Conservation (phyloP, 2,329 filamentous ascomycete genomes). For the Helotiales sp. region DNA sequence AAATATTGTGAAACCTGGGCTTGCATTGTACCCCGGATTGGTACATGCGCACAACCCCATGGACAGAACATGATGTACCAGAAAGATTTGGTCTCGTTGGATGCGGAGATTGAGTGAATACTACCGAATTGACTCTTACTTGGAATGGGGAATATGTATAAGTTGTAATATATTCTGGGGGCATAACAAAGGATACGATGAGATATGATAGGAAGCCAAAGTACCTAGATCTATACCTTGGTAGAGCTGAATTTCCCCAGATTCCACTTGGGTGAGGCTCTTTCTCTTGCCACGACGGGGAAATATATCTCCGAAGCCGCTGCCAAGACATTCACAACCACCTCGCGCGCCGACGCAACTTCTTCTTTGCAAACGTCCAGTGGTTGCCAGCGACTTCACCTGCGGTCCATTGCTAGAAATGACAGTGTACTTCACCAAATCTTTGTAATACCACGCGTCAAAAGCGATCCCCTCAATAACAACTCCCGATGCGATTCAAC, state of each 20-base stretch:
- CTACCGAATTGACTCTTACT: no score
- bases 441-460: slow-evolving; percentile 23
- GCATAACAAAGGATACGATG: neutral
- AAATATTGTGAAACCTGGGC: neutral
- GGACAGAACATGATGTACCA: neutral
- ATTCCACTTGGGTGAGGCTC: neutral
- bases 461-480: slow-evolving; percentile 3
- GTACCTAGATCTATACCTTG: neutral
- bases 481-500: slow-evolving; percentile 31
- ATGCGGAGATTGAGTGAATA: no score
- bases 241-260: no score
- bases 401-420: neutral
- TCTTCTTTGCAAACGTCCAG: neutral
- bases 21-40: neutral
- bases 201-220: neutral
- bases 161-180: no score
- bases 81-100: no score
- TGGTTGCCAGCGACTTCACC: slow-evolving; percentile 3
- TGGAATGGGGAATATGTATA: no score
- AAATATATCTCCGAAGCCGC: neutral
- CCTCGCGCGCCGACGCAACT: neutral
- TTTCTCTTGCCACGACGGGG: neutral
- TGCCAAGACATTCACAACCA: neutral
- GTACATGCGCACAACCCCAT: neutral
- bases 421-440: neutral